Conservation (phyloP, 139 green algal species). For the Chlorella vulgaris region DNA sequence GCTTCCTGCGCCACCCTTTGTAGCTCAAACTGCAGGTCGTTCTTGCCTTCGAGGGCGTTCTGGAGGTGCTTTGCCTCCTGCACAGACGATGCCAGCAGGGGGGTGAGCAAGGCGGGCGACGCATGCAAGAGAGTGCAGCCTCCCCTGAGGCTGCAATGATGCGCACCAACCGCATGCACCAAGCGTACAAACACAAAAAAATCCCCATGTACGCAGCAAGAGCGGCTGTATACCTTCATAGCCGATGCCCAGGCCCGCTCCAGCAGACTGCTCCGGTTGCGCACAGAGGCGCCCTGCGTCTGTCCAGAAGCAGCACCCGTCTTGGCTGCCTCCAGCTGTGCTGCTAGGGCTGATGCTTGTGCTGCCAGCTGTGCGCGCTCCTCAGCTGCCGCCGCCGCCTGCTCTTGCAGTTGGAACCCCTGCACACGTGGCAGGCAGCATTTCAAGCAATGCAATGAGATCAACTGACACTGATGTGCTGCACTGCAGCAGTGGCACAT, state of each 20-base stretch:
- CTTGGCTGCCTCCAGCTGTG: background rate
- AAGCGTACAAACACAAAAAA: background rate
- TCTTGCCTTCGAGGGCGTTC: background rate
- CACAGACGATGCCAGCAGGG: background rate
- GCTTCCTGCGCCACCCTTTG: background rate
- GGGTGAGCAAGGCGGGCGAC: background rate
- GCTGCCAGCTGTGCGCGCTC: background rate
- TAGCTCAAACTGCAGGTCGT: background rate
- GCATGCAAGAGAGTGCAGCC: background rate
- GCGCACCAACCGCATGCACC: background rate
- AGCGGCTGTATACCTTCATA: too few relatives aligned
- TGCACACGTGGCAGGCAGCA: too few relatives aligned
- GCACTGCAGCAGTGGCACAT: background rate
- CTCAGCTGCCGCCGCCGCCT: background rate
- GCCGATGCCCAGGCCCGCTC: background rate
- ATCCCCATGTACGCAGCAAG: too few relatives aligned
- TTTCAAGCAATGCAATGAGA: background rate
- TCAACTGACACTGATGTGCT: background rate
- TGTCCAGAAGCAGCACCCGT: background rate
- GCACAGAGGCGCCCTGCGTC: background rate
- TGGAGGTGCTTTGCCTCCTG: background rate
- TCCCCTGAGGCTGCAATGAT: background rate
- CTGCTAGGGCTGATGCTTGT: background rate
- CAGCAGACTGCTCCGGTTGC: background rate
- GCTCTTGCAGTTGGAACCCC: too few relatives aligned